Base-by-base conservation (phyloP, 1,139 yeast genomes). In the Magnusiomyces suaveolens region DNA sequence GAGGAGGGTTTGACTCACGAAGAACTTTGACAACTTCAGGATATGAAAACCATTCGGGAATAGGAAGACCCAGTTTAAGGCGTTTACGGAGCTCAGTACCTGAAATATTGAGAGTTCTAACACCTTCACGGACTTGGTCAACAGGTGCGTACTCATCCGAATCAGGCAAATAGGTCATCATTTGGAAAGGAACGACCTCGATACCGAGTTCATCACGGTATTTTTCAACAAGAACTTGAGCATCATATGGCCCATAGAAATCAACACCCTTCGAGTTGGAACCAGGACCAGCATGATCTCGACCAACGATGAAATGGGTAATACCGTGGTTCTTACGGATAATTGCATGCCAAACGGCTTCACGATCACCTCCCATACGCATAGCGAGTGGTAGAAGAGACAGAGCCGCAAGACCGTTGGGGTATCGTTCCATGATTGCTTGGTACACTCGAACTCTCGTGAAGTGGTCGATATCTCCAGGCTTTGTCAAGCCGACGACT, bases 311-410 rank as follows among this genome's bases (percentile, higher is more conserved):
- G 73, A 90, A 90, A 71, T 90, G 97, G 55, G 96, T 87, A 55
- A 95, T 96, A 69, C 97, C 97, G 69, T 85, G 89, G 74, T 90
- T 90, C 77, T 89, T 87, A 74, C 97, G 85, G 69, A 90, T 90
- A 67, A 90, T 85, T 26, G 97, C 96, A 70, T 90, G 97, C 97
- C 97, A 90, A 54, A 90, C 85, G 38, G 97, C 97, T 75, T 90
- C 97, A 71, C 96, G 83, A 71, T 92, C 97, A 71, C 97, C 97
- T 59, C 95, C 97, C 97, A 90, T 90, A 78, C 97, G 83, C 97
- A 90, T 90, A 51, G 97, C 97, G 65, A 90, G 77, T 20, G 97
- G 97, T 66, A 90, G 77, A 61, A 90, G 76, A 14, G 97, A 84
- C 60, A 90, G 77, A 61, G 87, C 81, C 14, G 97, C 97, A 79